These are phyloP conservation scores for Suhomyces sp. DNA, from an alignment of 805 yeast species.

Conservation along the genomic window DNA sequence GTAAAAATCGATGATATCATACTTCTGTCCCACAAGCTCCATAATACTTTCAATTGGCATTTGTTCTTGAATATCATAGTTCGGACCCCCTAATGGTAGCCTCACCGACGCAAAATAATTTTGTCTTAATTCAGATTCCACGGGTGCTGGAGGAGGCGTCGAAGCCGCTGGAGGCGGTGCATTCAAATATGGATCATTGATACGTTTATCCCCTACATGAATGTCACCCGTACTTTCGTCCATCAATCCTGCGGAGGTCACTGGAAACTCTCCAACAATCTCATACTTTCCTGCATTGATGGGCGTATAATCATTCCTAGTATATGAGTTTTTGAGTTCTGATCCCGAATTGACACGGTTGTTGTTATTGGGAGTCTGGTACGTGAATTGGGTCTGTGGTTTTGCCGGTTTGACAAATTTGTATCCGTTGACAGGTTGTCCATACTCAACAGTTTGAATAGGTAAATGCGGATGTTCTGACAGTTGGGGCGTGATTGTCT, in stretches of 20 bases:
- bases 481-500: too few species aligned
- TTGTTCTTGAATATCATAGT: conserved; percentile 9
- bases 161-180: background rate
- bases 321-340: conserved; percentile 11
- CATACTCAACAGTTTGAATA: conserved; percentile 26
- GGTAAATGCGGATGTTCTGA: too few species aligned
- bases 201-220: conserved; percentile 40
- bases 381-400: conserved; percentile 18
- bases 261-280: conserved; percentile 33
- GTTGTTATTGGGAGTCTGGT: conserved; percentile 16
- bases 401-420: conserved; percentile 36
- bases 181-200: conserved; percentile 30
- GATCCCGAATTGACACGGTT: background rate
- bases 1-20: conserved; percentile 29
- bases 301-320: conserved; percentile 12
- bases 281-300: conserved; percentile 16
- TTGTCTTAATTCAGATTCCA: background rate
- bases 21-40: conserved; percentile 18
- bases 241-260: conserved; percentile 32
- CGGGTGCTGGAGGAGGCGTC: background rate
- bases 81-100: conserved; percentile 12
- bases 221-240: conserved; percentile 31
- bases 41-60: conserved; percentile 13
- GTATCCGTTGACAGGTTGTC: conserved; percentile 42
- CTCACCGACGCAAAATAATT: conserved; percentile 8